phyloP scores from a whole-genome alignment of 495 filamentous ascomycete species.

The Collariella sp. region DNA sequence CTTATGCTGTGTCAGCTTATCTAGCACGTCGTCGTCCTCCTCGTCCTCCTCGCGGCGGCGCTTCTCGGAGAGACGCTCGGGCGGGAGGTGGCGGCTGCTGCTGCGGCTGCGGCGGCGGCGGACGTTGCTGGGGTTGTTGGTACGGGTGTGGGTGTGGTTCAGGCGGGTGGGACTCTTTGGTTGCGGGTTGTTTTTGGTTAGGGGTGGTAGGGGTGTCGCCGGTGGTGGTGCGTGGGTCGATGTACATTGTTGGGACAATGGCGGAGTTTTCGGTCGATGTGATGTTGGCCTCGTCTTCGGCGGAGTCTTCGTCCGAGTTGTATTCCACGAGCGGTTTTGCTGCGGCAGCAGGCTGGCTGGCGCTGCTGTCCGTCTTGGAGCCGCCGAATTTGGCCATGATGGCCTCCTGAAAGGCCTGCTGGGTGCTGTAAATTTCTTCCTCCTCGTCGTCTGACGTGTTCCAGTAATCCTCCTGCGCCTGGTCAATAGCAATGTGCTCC shows the following conservation, averaged over 20 bases:
- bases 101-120: neutral
- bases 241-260: too few relatives aligned
- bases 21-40: constrained; percentile 78
- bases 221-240: constrained; percentile 13
- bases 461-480: constrained; percentile 89
- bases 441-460: constrained; percentile 87
- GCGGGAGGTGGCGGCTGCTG: constrained; percentile 40
- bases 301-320: constrained; percentile 73
- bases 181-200: neutral
- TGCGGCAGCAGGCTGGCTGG: constrained; percentile 38
- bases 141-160: constrained; percentile 19
- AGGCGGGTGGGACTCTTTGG: constrained; percentile 10
- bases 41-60: constrained; percentile 81
- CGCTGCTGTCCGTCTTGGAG: constrained; percentile 25
- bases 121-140: constrained; percentile 18
- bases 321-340: constrained; percentile 81
- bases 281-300: constrained; percentile 54
- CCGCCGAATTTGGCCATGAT: neutral
- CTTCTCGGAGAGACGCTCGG: constrained; percentile 81
- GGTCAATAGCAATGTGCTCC: constrained; percentile 61
- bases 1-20: constrained; percentile 62
- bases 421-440: constrained; percentile 45
- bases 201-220: neutral
- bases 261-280: constrained; percentile 43
- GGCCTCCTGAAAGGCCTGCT: constrained; percentile 14